Conservation (phyloP, 805 yeast species). For the Kregervanrija delftensis region DNA sequence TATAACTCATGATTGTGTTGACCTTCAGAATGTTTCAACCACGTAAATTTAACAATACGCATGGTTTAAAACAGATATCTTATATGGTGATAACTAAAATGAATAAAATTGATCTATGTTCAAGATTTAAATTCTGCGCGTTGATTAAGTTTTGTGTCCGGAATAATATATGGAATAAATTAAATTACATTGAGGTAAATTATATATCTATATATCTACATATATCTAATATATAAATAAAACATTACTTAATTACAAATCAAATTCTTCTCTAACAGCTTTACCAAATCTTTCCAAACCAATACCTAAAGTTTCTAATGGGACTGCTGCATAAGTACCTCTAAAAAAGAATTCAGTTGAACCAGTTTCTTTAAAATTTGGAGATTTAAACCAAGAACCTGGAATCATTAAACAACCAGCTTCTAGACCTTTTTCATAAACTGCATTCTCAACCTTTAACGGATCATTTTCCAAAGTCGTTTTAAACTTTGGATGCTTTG, state of each 20-base stretch:
- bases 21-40: slow-evolving; percentile 75
- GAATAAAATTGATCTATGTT: no score
- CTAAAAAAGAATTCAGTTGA: slow-evolving; percentile 61
- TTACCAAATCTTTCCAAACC: slow-evolving; percentile 66
- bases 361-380: slow-evolving; percentile 33
- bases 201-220: no score
- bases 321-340: slow-evolving; percentile 86
- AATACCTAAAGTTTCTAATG: slow-evolving; percentile 49
- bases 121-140: no score
- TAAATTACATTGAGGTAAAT: no score
- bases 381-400: slow-evolving; percentile 75
- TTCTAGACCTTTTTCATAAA: slow-evolving; percentile 54
- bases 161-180: no score
- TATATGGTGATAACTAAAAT: no score
- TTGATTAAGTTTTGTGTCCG: no score
- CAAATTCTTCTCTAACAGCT: slow-evolving; percentile 53
- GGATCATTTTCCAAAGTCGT: slow-evolving; percentile 54
- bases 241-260: slow-evolving; percentile 18
- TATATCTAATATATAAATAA: neutral
- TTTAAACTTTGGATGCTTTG: slow-evolving; percentile 70
- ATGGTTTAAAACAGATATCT: slow-evolving; percentile 24
- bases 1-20: slow-evolving; percentile 77
- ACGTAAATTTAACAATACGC: slow-evolving; percentile 63
- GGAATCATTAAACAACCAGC: slow-evolving; percentile 71
- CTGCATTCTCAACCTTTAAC: slow-evolving; percentile 51